Conservation (phyloP, 75 land plant genomes). For the Azolla pinnata region DNA sequence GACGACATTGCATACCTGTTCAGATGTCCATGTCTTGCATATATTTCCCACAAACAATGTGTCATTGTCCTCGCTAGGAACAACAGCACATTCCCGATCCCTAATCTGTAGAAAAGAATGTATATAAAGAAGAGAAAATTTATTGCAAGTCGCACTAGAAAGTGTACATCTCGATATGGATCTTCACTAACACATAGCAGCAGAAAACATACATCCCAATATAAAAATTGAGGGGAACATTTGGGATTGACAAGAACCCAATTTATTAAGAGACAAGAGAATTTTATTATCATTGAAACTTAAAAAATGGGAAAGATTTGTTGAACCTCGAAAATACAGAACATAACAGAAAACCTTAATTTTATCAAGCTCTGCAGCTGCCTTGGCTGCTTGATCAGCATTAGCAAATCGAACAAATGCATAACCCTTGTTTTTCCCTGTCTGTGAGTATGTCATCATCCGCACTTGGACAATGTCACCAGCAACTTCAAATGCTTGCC, state of each 20-base stretch:
- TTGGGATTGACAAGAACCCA: too few species aligned
- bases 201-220: too few species aligned
- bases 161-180: too few species aligned
- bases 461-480: conserved; percentile 53
- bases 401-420: conserved; percentile 51
- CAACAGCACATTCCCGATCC: conserved; percentile 40
- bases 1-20: conserved; percentile 32
- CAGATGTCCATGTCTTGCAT: conserved; percentile 39
- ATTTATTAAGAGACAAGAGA: too few species aligned
- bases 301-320: not conserved
- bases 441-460: conserved; percentile 33
- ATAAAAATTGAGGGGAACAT: not conserved
- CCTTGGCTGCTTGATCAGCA: conserved; percentile 34
- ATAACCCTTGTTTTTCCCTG: conserved; percentile 58
- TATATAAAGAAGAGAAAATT: not conserved
- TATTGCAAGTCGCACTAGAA: not conserved
- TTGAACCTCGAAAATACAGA: not conserved
- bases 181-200: too few species aligned
- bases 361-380: conserved; percentile 29
- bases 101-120: conserved; percentile 19
- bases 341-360: conserved; percentile 15
- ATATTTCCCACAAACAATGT: conserved; percentile 46
- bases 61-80: conserved; percentile 43
- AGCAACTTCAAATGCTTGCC: conserved; percentile 31
- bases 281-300: too few species aligned